These are phyloP conservation scores for Brasilioporus rufonigricans DNA, from an alignment of 768 basidiomycete species.

Conservation along the genomic window DNA sequence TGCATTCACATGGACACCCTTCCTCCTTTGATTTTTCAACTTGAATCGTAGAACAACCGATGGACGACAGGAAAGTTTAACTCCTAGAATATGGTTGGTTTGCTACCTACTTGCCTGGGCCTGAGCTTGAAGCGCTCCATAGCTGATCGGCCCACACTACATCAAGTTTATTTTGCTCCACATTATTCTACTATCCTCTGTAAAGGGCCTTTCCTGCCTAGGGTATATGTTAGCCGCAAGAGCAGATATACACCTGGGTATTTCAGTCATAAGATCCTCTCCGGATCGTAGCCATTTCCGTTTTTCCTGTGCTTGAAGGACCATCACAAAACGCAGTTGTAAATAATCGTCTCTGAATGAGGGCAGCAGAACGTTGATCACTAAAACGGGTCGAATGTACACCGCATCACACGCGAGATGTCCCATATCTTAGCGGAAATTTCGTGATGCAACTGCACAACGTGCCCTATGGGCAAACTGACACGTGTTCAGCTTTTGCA, in stretches of 20 bases:
- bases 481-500: neutral
- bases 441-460: neutral
- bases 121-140: neutral
- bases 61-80: no score
- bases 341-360: neutral
- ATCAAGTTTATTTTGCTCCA: neutral
- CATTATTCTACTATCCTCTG: no score
- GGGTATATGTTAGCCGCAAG: no score
- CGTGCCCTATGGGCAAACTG: neutral
- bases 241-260: no score
- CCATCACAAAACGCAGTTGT: neutral
- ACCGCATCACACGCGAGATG: neutral
- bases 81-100: no score
- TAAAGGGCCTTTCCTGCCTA: no score
- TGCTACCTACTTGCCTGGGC: neutral
- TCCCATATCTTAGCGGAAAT: neutral
- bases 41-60: no score
- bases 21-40: no score
- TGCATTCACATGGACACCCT: no score
- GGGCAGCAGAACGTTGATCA: neutral
- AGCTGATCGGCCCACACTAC: neutral
- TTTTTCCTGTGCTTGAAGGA: no score
- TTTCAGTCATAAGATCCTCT: no score
- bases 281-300: no score
- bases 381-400: neutral